A percentile compares a stretch with the other conserved stretches of the same genome.
Evolutionary conservation across 768 basidiomycete genomes (phyloP).

Genomic region (Gymnopilus junonius): DNA sequence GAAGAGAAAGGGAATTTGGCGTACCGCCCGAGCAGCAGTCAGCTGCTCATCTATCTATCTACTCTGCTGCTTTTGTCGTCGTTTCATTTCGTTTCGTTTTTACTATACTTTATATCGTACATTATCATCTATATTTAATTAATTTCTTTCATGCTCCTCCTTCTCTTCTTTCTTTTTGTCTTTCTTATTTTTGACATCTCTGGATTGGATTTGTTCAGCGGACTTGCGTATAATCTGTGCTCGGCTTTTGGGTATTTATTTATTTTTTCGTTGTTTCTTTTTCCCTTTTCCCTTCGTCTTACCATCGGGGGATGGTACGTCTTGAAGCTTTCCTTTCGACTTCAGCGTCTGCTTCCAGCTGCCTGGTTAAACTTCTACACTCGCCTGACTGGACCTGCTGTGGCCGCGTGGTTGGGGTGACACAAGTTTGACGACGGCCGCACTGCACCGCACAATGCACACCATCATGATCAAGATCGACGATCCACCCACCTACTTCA

Average conservation of each 20-base stretch:
- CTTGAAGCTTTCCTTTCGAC: background rate
- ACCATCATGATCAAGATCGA: too few species aligned
- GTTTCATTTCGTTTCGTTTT: background rate
- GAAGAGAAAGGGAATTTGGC: background rate
- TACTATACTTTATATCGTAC: slow-evolving; percentile 2
- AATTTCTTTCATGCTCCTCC: slow-evolving; percentile 1
- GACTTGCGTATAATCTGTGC: background rate
- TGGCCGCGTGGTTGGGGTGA: too few species aligned
- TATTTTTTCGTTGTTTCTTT: background rate
- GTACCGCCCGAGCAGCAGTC: too few species aligned
- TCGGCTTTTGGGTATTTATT: background rate
- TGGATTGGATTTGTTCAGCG: background rate
- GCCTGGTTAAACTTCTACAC: too few species aligned
- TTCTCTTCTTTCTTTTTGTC: background rate
- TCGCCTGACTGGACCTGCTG: too few species aligned
- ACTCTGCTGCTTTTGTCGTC: background rate
- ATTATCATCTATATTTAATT: background rate
- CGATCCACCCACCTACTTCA: too few species aligned
- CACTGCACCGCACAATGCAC: too few species aligned
- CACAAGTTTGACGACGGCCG: too few species aligned
- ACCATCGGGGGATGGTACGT: background rate
- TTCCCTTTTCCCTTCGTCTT: background rate
- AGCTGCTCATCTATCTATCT: background rate
- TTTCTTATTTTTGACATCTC: too few species aligned
- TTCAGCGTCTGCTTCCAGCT: too few species aligned